Evolutionary conservation across 1,284 basidiomycete genomes (phyloP).

Genomic region (Ganoderma sp.): DNA sequence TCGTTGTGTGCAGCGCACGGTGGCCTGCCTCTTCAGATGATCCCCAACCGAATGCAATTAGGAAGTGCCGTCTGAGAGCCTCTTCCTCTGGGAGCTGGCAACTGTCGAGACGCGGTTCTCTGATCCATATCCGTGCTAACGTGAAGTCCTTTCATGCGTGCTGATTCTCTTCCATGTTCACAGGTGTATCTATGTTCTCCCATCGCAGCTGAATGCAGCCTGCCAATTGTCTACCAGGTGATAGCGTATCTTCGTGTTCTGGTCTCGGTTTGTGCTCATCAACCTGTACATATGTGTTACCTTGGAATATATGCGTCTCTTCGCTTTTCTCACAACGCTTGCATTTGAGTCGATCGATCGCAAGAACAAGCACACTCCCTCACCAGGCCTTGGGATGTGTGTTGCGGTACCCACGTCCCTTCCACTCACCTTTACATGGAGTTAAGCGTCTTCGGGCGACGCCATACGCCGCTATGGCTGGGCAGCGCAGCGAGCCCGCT

Average conservation of each 20-base stretch:
- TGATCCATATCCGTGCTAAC: slow-evolving; percentile 26
- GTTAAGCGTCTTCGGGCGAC: too few species aligned
- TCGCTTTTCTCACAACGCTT: too few species aligned
- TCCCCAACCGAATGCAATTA: slow-evolving; percentile 44
- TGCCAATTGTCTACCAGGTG: neutral
- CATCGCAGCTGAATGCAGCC: neutral
- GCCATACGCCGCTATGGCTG: too few species aligned
- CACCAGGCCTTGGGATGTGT: too few species aligned
- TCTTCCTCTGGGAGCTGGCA: slow-evolving; percentile 36
- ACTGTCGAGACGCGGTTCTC: slow-evolving; percentile 45
- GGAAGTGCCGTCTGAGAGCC: slow-evolving; percentile 46
- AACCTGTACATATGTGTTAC: neutral
- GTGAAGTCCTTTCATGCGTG: neutral
- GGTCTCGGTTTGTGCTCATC: neutral
- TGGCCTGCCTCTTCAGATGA: slow-evolving; percentile 32
- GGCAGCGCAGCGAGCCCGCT: too few species aligned
- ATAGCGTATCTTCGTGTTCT: neutral
- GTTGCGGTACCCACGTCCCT: too few species aligned
- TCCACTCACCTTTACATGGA: too few species aligned
- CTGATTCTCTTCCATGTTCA: neutral
- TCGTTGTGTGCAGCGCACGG: neutral
- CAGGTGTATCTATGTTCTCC: neutral
- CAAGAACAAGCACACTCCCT: too few species aligned
- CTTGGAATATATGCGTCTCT: neutral
- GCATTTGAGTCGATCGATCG: neutral